A percentile compares a stretch with the other conserved stretches of the same genome.
phyloP scores from a whole-genome alignment of 2,329 filamentous ascomycete species.

The Onygenales sp. region DNA sequence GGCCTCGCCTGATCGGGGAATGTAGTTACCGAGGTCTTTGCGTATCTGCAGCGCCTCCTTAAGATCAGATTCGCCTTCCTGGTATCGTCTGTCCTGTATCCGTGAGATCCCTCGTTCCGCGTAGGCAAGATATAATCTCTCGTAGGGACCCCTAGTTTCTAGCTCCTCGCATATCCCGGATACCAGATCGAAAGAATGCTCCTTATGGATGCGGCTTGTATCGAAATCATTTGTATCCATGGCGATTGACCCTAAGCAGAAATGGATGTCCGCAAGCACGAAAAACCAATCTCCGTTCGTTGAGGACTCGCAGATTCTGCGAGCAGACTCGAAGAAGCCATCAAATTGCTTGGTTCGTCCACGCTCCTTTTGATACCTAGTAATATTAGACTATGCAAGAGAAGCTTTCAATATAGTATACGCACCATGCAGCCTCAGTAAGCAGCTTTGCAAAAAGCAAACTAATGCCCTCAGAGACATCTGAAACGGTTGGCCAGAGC shows the following conservation, averaged over 20 bases:
- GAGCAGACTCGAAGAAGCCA: conserved; percentile 16
- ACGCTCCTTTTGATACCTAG: conserved; percentile 17
- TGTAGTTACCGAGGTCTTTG: conserved; percentile 7
- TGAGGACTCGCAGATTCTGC: conserved; percentile 14
- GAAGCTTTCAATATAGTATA: conserved; percentile 3
- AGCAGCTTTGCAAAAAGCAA: conserved; percentile 17
- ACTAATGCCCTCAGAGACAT: conserved; percentile 7
- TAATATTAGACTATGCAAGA: conserved; percentile 11
- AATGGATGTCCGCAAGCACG: conserved; percentile 15
- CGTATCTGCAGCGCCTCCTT: conserved; percentile 6
- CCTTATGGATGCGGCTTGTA: conserved; percentile 14
- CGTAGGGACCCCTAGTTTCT: conserved; percentile 8
- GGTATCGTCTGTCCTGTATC: conserved; percentile 5
- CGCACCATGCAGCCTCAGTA: conserved; percentile 17
- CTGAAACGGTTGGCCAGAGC: conserved; percentile 9
- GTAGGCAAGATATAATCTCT: conserved; percentile 13
- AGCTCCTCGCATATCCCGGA: conserved; percentile 11
- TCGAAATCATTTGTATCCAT: conserved; percentile 15
- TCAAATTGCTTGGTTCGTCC: conserved; percentile 15
- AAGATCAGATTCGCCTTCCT: conserved; percentile 9
- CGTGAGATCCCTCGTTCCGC: conserved; percentile 8
- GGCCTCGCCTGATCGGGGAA: conserved; percentile 7
- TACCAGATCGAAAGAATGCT: conserved; percentile 13
- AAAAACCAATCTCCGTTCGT: conserved; percentile 13
- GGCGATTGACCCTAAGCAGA: conserved; percentile 14